A percentile compares a stretch with the other conserved stretches of the same genome.
Evolutionary conservation across 2,329 filamentous ascomycete genomes (phyloP).

Genomic region (Rosellinia necatrix): DNA sequence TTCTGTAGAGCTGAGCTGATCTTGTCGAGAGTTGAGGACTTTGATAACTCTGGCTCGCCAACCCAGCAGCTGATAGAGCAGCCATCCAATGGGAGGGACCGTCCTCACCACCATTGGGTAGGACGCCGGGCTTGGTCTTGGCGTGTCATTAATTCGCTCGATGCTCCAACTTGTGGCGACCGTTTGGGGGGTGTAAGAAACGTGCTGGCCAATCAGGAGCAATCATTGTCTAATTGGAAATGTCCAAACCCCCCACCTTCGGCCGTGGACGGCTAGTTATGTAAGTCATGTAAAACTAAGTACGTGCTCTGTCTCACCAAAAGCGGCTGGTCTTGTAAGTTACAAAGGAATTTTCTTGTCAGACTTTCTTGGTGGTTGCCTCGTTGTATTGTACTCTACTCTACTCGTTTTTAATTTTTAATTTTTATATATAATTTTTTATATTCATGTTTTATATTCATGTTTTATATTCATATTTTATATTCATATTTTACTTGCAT

Average conservation of each 20-base stretch:
- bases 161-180: conserved; percentile 6
- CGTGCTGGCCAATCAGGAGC: conserved; percentile 13
- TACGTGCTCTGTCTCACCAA: conserved; percentile 17
- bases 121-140: neutral
- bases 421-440: neutral
- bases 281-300: too few relatives aligned
- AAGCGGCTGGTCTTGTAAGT: conserved; percentile 10
- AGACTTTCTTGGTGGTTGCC: too few relatives aligned
- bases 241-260: conserved; percentile 19
- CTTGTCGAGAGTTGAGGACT: conserved; percentile 5
- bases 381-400: too few relatives aligned
- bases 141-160: neutral
- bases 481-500: too few relatives aligned
- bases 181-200: neutral
- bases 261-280: conserved; percentile 14
- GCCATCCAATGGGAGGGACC: conserved; percentile 15
- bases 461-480: too few relatives aligned
- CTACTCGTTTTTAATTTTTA: neutral
- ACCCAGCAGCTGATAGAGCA: neutral
- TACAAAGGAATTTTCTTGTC: neutral
- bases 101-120: neutral
- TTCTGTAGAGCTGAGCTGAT: neutral
- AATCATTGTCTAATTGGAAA: conserved; percentile 20
- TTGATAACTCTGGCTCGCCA: too few relatives aligned
- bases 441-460: too few relatives aligned